These are phyloP conservation scores for Carex myosuroides DNA, from an alignment of 176 grass and related monocot species.

Conservation along the genomic window DNA sequence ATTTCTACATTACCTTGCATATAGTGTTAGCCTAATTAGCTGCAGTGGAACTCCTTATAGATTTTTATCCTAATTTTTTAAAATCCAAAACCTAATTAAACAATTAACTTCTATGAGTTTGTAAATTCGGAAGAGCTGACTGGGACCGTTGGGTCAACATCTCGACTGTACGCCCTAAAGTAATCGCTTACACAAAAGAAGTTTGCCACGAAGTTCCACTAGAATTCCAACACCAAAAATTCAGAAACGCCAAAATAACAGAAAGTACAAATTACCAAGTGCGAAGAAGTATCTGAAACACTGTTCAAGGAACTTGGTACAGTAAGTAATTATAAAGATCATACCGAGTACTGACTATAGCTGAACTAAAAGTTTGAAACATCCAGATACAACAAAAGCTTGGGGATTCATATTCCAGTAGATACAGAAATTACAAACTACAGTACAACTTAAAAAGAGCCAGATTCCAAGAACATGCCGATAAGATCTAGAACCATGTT, in stretches of 20 bases:
- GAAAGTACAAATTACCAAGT: background rate
- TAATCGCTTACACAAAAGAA: background rate
- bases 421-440: background rate
- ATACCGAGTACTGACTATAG: background rate
- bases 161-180: background rate
- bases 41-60: background rate
- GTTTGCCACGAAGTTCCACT: background rate
- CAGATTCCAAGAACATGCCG: background rate
- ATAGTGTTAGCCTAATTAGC: background rate
- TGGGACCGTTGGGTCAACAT: background rate
- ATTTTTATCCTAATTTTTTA: background rate
- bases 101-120: background rate
- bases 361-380: background rate
- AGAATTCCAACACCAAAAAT: background rate
- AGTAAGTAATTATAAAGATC: background rate
- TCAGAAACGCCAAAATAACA: background rate
- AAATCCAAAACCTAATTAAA: background rate
- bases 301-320: background rate
- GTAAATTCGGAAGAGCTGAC: background rate
- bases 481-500: background rate
- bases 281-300: background rate
- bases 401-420: background rate
- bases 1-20: background rate
- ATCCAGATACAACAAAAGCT: background rate
- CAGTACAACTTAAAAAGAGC: background rate